Evolutionary conservation across 768 basidiomycete genomes (phyloP).

Genomic region (Calvatia gigantea): DNA sequence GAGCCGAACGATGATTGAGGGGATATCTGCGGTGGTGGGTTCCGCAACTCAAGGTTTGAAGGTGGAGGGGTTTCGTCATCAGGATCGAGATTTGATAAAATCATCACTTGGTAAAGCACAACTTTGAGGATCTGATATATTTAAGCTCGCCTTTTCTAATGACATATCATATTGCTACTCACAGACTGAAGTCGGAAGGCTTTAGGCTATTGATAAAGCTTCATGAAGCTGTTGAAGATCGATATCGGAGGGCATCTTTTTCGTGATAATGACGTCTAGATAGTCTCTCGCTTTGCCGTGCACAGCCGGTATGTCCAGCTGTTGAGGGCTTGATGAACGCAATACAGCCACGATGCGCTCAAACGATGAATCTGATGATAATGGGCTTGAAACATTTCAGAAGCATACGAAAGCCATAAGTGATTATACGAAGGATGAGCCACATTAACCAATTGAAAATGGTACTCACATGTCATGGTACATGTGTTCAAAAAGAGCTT

Average conservation of each 20-base stretch:
- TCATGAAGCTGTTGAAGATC: conserved; percentile 39
- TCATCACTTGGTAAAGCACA: conserved; percentile 61
- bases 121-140: conserved; percentile 52
- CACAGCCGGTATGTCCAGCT: conserved; percentile 55
- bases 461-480: conserved; percentile 65
- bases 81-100: conserved; percentile 52
- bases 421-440: neutral
- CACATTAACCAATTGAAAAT: neutral
- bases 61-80: conserved; percentile 21
- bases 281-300: conserved; percentile 40
- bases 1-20: neutral
- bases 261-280: conserved; percentile 47
- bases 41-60: conserved; percentile 4
- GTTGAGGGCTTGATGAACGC: conserved; percentile 51
- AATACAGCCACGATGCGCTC: conserved; percentile 49
- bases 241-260: conserved; percentile 31
- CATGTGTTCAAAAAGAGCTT: conserved; percentile 55
- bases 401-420: conserved; percentile 1
- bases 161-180: conserved; percentile 21
- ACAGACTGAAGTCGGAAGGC: conserved; percentile 48
- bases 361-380: conserved; percentile 42
- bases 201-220: conserved; percentile 48
- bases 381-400: conserved; percentile 33
- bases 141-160: conserved; percentile 8
- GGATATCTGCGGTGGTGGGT: conserved; percentile 11